Evolutionary conservation across 768 basidiomycete genomes (phyloP).

Genomic region (Mycena crocata): DNA sequence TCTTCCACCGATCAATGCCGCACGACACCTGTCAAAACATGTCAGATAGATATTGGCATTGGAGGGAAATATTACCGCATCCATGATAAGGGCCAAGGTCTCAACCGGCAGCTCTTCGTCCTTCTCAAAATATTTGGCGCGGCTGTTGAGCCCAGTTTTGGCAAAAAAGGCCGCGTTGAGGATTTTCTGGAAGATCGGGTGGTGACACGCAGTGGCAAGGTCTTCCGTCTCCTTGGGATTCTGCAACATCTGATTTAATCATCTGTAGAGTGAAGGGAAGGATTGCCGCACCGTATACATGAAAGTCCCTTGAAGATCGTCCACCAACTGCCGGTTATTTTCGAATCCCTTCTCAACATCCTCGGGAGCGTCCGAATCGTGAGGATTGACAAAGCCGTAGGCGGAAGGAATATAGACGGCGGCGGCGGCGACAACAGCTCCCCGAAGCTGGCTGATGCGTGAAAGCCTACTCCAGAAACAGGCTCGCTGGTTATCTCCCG

Average conservation of each 20-base stretch:
- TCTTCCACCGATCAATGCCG: constrained; percentile 5
- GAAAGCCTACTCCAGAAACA: too few relatives aligned
- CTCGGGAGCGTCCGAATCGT: background rate
- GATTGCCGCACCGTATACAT: too few relatives aligned
- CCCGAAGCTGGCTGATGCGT: background rate
- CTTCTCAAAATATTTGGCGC: background rate
- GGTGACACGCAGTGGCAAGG: background rate
- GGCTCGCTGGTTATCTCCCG: too few relatives aligned
- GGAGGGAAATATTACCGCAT: background rate
- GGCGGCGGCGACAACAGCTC: too few relatives aligned
- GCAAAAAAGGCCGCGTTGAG: constrained; percentile 17
- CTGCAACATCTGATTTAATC: too few relatives aligned
- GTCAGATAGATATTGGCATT: too few relatives aligned
- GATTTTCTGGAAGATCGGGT: constrained; percentile 6
- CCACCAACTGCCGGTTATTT: background rate
- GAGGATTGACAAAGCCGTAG: too few relatives aligned
- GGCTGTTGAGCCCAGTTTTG: background rate
- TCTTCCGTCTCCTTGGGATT: background rate
- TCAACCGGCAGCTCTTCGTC: background rate
- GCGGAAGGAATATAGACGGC: too few relatives aligned
- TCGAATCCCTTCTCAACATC: background rate
- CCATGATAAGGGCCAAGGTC: background rate
- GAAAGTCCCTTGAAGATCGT: background rate
- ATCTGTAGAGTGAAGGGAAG: too few relatives aligned
- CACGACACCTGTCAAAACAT: background rate